A percentile compares a stretch with the other conserved stretches of the same genome.
Evolutionary conservation across 805 yeast species (phyloP).

Genomic region (Starmerella gropengiesseri): DNA sequence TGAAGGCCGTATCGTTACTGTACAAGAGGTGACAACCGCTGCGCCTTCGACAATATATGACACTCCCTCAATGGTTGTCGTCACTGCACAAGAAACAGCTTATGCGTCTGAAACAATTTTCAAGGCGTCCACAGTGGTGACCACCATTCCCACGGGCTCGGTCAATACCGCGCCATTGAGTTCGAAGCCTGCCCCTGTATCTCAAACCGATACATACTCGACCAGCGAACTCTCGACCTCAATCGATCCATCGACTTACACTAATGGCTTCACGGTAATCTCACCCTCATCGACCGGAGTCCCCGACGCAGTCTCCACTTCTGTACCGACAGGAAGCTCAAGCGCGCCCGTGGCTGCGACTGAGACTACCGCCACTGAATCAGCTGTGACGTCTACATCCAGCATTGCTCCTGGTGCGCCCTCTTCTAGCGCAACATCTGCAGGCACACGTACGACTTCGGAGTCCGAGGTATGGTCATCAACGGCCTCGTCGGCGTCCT

Average conservation of each 20-base stretch:
- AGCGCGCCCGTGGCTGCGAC: not conserved
- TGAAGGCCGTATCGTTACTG: slow-evolving; percentile 19
- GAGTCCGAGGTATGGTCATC: too few species aligned
- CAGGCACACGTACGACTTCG: too few species aligned
- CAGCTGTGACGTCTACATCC: too few species aligned
- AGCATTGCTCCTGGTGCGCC: too few species aligned
- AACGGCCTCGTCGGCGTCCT: not conserved
- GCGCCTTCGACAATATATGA: slow-evolving; percentile 15
- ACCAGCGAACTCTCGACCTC: slow-evolving; percentile 27
- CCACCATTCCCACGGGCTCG: slow-evolving; percentile 28
- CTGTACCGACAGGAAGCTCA: not conserved
- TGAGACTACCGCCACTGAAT: not conserved
- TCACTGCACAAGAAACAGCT: slow-evolving; percentile 19
- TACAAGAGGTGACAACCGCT: slow-evolving; percentile 18
- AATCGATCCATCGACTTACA: slow-evolving; percentile 29
- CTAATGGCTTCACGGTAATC: slow-evolving; percentile 18
- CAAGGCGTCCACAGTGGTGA: slow-evolving; percentile 27
- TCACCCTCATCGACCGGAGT: not conserved
- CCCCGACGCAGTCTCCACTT: slow-evolving; percentile 1
- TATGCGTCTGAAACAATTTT: slow-evolving; percentile 26
- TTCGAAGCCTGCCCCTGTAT: slow-evolving; percentile 28
- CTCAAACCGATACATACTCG: slow-evolving; percentile 26
- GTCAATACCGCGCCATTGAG: slow-evolving; percentile 28
- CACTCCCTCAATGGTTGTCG: slow-evolving; percentile 10
- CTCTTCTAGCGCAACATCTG: too few species aligned